These are phyloP conservation scores for Prunella vulgaris DNA, from an alignment of 257 asterid species.

Conservation along the genomic window DNA sequence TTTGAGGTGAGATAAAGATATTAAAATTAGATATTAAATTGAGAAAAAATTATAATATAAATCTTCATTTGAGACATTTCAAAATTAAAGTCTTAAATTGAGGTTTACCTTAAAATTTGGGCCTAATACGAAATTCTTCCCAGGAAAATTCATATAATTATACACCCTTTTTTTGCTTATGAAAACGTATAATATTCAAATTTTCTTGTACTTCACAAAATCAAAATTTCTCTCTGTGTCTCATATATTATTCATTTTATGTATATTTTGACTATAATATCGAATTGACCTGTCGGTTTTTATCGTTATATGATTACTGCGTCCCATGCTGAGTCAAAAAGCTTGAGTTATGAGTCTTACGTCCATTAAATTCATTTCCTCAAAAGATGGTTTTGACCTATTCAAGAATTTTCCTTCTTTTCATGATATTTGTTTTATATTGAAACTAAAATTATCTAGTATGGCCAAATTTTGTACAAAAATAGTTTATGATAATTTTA, in stretches of 20 bases:
- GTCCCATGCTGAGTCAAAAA: slow-evolving; percentile 62
- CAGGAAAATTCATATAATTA: too few species aligned
- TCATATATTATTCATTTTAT: background rate
- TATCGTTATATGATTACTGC: slow-evolving; percentile 23
- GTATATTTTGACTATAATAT: background rate
- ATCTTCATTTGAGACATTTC: too few species aligned
- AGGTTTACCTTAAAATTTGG: too few species aligned
- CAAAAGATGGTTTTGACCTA: slow-evolving; percentile 25
- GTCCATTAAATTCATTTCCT: slow-evolving; percentile 32
- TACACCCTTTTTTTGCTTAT: background rate
- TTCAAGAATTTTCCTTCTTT: background rate
- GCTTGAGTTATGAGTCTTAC: slow-evolving; percentile 27
- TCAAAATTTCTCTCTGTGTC: background rate
- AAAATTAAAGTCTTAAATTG: too few species aligned
- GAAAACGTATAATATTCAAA: background rate
- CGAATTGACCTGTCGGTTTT: slow-evolving; percentile 12
- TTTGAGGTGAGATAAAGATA: too few species aligned
- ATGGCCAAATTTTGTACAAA: too few species aligned
- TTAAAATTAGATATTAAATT: too few species aligned
- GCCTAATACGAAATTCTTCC: too few species aligned
- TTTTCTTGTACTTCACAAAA: background rate
- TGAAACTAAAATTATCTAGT: background rate
- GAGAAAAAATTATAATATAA: too few species aligned
- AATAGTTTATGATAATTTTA: too few species aligned
- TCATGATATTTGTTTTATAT: background rate